Evolutionary conservation across 106 monocot species (phyloP).

Genomic region (Allium cepa): DNA sequence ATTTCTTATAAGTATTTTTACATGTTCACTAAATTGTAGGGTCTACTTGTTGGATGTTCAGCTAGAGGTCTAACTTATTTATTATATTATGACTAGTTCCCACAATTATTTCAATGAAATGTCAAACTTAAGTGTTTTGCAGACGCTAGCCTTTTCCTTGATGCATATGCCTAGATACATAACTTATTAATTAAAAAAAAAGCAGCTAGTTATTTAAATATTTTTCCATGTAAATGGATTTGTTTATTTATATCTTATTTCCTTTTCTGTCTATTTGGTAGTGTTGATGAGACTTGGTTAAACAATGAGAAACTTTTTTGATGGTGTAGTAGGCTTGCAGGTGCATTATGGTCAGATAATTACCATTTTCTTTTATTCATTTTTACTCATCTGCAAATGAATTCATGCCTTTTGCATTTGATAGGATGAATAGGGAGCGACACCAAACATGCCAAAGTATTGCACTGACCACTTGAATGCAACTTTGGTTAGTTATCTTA

Average conservation of each 20-base stretch:
- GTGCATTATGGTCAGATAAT: constrained; percentile 19
- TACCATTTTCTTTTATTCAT: too few species aligned
- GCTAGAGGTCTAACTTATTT: constrained; percentile 42
- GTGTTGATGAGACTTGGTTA: constrained; percentile 57
- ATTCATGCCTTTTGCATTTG: background rate
- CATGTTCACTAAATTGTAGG: constrained; percentile 10
- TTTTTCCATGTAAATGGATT: background rate
- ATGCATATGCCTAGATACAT: constrained; percentile 18
- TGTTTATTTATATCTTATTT: constrained; percentile 1
- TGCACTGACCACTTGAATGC: constrained; percentile 60
- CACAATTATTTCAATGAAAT: constrained; percentile 18
- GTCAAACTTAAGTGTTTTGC: constrained; percentile 39
- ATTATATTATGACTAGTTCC: constrained; percentile 44
- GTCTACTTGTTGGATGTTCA: constrained; percentile 42
- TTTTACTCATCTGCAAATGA: background rate
- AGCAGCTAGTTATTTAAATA: too few species aligned
- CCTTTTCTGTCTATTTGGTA: constrained; percentile 14
- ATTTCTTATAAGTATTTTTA: background rate
- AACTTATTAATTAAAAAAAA: background rate
- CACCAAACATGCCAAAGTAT: constrained; percentile 43
- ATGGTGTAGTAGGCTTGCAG: constrained; percentile 72
- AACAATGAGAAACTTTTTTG: constrained; percentile 64
- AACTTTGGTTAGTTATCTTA: constrained; percentile 31
- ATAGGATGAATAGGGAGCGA: constrained; percentile 37
- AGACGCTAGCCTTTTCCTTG: constrained; percentile 51